A percentile compares a stretch with the other conserved stretches of the same genome.
Conservation (phyloP, 768 basidiomycete species). For the Pisolithus sp. region DNA sequence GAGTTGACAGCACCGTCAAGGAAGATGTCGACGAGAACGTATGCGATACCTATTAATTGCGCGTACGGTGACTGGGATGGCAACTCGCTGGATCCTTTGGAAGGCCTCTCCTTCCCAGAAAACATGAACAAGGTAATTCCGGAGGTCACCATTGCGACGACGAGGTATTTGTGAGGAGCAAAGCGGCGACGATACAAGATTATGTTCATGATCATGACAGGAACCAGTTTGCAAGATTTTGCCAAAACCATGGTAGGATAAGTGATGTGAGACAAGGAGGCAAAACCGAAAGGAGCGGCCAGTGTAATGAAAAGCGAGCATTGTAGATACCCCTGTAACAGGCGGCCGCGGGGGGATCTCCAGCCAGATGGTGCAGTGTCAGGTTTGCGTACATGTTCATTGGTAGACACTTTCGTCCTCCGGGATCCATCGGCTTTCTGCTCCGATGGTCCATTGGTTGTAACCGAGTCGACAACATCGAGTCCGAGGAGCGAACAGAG, state of each 20-base stretch:
- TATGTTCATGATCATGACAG: conserved; percentile 97
- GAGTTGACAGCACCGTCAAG: conserved; percentile 93
- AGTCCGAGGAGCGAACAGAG: conserved; percentile 60
- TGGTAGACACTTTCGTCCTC: conserved; percentile 31
- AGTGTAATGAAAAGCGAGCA: conserved; percentile 83
- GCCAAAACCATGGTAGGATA: conserved; percentile 99
- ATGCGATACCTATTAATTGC: conserved; percentile 63
- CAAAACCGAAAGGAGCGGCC: conserved; percentile 95
- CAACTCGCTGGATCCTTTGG: conserved; percentile 33
- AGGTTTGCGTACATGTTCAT: conserved; percentile 24
- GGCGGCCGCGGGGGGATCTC: conserved; percentile 34
- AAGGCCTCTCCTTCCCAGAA: conserved; percentile 54
- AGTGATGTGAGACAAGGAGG: conserved; percentile 89
- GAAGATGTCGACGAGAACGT: conserved; percentile 79
- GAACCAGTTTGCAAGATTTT: conserved; percentile 98
- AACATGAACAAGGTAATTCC: conserved; percentile 96
- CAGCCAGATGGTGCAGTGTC: conserved; percentile 21
- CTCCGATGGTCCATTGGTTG: too few species aligned
- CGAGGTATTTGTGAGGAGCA: conserved; percentile 90
- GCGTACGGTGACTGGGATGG: conserved; percentile 38
- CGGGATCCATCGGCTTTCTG: conserved; percentile 17
- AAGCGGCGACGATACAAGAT: conserved; percentile 89
- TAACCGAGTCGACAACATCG: conserved; percentile 16
- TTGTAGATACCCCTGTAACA: conserved; percentile 74
- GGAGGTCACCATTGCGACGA: conserved; percentile 85